These are phyloP conservation scores for Yamadazyma spencermartinsiae DNA, from an alignment of 1,139 yeast species.

Conservation along the genomic window DNA sequence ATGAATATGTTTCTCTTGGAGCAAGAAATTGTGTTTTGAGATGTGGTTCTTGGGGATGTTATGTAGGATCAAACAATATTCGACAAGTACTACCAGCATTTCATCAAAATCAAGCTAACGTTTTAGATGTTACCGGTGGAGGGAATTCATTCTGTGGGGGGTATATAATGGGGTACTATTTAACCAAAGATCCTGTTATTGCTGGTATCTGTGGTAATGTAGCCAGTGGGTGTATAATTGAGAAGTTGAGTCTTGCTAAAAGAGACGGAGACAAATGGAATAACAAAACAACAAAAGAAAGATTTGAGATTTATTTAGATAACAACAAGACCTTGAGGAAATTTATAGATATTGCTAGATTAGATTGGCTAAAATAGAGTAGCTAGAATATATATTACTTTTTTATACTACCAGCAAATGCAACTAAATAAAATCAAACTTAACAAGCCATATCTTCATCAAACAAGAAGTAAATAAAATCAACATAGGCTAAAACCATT, in stretches of 20 bases:
- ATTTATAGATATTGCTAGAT: conserved; percentile 3
- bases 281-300: conserved; percentile 33
- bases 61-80: conserved; percentile 20
- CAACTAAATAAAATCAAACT: no score
- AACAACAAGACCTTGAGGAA: background rate
- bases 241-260: conserved; percentile 72
- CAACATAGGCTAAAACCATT: no score
- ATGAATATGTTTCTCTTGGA: conserved; percentile 32
- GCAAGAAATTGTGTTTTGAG: conserved; percentile 54
- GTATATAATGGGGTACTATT: conserved; percentile 58
- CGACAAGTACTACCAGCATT: conserved; percentile 66
- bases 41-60: conserved; percentile 72
- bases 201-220: conserved; percentile 73
- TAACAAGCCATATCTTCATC: no score
- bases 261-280: conserved; percentile 50
- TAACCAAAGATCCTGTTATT: conserved; percentile 48
- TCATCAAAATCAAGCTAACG: conserved; percentile 52
- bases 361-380: conserved; percentile 3
- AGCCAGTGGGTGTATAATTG: conserved; percentile 79
- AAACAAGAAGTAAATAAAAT: no score
- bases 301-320: conserved; percentile 29
- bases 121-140: conserved; percentile 91
- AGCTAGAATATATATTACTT: conserved; percentile 1
- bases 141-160: conserved; percentile 91
- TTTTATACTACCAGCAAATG: background rate